phyloP scores from a whole-genome alignment of 2,329 filamentous ascomycete species.

The Fusarium devonianum region DNA sequence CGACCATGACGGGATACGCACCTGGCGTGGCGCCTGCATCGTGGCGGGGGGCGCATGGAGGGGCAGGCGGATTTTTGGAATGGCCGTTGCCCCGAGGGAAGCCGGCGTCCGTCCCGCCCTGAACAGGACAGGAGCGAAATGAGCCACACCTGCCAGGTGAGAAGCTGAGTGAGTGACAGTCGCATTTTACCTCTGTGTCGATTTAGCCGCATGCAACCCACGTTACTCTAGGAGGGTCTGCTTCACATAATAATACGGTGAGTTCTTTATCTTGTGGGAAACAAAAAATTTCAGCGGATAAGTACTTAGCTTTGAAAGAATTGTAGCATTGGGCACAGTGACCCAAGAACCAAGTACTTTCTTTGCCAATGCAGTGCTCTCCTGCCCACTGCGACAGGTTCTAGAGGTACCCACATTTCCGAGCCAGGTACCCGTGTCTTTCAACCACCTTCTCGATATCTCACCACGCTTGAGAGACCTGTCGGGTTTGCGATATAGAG shows the following conservation, averaged over 20 bases:
- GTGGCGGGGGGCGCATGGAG: conserved; percentile 9
- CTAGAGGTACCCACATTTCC: conserved; percentile 23
- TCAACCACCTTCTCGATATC: conserved; percentile 22
- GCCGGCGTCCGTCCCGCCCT: not conserved
- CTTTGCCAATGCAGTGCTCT: too few species aligned
- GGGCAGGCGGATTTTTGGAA: conserved; percentile 40
- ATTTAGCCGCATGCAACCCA: too few species aligned
- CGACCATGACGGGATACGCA: conserved; percentile 6
- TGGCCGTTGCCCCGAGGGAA: conserved; percentile 36
- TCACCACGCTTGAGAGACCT: conserved; percentile 19
- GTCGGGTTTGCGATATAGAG: conserved; percentile 11
- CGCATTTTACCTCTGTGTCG: too few species aligned
- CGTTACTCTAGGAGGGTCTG: too few species aligned
- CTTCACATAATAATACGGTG: too few species aligned
- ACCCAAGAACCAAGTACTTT: conserved; percentile 7
- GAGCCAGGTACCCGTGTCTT: conserved; percentile 21
- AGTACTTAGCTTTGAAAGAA: not conserved
- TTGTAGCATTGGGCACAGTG: conserved; percentile 3
- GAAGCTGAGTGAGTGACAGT: too few species aligned
- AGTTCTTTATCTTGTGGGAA: conserved; percentile 1
- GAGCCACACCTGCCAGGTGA: too few species aligned
- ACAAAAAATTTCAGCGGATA: not conserved
- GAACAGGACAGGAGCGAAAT: too few species aligned
- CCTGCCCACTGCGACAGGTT: conserved; percentile 1
- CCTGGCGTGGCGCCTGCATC: conserved; percentile 1